A percentile compares a stretch with the other conserved stretches of the same genome.
Conservation (phyloP, 2,329 filamentous ascomycete genomes). For the Botryotinia narcissicola region DNA sequence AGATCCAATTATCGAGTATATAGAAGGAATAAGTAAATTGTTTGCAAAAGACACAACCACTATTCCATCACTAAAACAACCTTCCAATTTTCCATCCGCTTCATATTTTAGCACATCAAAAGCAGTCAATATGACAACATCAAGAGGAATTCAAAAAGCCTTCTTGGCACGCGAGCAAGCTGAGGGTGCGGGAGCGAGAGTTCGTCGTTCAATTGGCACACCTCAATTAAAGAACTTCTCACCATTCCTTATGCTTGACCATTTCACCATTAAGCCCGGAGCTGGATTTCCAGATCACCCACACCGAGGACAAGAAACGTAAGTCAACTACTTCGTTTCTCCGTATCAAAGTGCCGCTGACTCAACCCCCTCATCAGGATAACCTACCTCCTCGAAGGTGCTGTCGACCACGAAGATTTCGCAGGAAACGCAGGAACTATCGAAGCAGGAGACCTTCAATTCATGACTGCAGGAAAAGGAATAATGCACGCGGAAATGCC, state of each 20-base stretch:
- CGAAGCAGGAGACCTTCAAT: constrained; percentile 84
- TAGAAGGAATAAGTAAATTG: constrained; percentile 26
- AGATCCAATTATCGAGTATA: constrained; percentile 27
- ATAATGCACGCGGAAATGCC: constrained; percentile 98
- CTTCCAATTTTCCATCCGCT: constrained; percentile 27
- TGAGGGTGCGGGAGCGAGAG: constrained; percentile 83
- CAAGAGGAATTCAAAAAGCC: constrained; percentile 76
- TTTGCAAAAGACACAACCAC: constrained; percentile 24
- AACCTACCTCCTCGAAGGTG: constrained; percentile 84
- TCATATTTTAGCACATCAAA: constrained; percentile 27
- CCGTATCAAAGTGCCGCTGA: neutral
- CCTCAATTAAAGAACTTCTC: constrained; percentile 79
- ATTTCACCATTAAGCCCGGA: constrained; percentile 77
- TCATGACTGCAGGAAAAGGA: constrained; percentile 92
- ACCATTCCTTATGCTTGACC: constrained; percentile 94
- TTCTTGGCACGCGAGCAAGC: constrained; percentile 83
- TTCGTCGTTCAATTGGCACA: constrained; percentile 85
- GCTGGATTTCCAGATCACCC: constrained; percentile 89
- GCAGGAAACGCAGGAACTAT: constrained; percentile 83
- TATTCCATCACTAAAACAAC: constrained; percentile 22
- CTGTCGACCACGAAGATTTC: constrained; percentile 90
- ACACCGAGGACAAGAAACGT: constrained; percentile 51
- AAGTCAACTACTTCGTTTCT: neutral
- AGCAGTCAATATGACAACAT: constrained; percentile 56
- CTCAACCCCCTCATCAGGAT: constrained; percentile 46